These are phyloP conservation scores for Pseudofabraea citricarpa DNA, from an alignment of 2,329 filamentous ascomycete genomes.

Conservation along the genomic window DNA sequence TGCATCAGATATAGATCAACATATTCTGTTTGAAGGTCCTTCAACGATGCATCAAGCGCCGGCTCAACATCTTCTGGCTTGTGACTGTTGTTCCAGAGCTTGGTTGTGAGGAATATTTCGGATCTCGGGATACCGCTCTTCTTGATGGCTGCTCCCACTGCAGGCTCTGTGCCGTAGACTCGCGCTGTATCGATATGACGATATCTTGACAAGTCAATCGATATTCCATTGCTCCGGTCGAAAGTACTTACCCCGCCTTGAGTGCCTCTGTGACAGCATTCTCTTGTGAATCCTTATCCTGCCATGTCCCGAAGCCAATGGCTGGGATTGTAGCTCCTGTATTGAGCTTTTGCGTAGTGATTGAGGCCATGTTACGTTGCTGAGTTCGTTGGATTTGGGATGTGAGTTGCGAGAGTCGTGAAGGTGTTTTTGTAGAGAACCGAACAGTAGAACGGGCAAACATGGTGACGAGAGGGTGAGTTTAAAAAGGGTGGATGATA, in stretches of 20 bases:
- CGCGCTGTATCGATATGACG: constrained; percentile 43
- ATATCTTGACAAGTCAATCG: too few species aligned
- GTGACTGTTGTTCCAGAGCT: constrained; percentile 50
- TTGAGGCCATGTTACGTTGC: constrained; percentile 14
- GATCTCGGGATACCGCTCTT: constrained; percentile 33
- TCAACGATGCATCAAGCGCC: constrained; percentile 29
- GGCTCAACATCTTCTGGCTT: constrained; percentile 28
- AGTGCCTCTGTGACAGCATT: constrained; percentile 42
- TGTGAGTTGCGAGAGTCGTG: constrained; percentile 13
- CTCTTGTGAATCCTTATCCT: constrained; percentile 37
- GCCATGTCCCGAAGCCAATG: constrained; percentile 37
- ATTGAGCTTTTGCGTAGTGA: constrained; percentile 33
- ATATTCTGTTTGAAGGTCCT: constrained; percentile 32
- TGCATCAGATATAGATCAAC: constrained; percentile 35
- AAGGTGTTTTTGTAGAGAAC: constrained; percentile 7
- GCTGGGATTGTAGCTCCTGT: constrained; percentile 36
- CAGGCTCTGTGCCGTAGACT: constrained; percentile 38
- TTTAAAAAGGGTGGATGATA: not conserved
- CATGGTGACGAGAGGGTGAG: constrained; percentile 7
- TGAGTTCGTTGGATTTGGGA: constrained; percentile 13
- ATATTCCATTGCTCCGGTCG: too few species aligned
- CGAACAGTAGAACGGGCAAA: constrained; percentile 10
- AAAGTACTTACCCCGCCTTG: constrained; percentile 17
- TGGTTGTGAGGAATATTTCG: constrained; percentile 48
- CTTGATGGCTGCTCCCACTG: constrained; percentile 38